Evolutionary conservation across 129 eudicot species (phyloP).

Genomic region (Artemisia argyi): DNA sequence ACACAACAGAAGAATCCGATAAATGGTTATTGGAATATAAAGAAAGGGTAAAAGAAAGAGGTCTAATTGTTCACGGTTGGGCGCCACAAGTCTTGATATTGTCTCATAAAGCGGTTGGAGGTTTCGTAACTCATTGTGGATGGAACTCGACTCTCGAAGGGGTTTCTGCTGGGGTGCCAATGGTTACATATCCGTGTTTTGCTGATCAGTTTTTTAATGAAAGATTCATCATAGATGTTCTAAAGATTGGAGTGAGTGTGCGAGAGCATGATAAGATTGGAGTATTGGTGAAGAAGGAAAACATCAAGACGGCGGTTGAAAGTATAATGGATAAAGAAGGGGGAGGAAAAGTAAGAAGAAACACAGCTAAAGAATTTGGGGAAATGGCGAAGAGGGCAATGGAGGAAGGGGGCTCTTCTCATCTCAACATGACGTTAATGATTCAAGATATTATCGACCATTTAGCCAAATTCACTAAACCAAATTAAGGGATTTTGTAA

Average conservation of each 20-base stretch:
- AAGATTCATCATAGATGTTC: conserved; percentile 40
- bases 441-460: conserved; percentile 32
- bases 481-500: neutral
- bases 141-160: conserved; percentile 86
- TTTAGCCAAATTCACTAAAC: conserved; percentile 7
- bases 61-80: conserved; percentile 65
- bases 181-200: conserved; percentile 59
- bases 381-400: conserved; percentile 52
- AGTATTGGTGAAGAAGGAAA: conserved; percentile 40
- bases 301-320: conserved; percentile 29
- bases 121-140: conserved; percentile 73
- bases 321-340: conserved; percentile 39
- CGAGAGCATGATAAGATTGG: conserved; percentile 42
- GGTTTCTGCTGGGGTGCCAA: conserved; percentile 55
- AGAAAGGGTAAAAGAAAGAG: conserved; percentile 50
- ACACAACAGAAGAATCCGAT: conserved; percentile 32
- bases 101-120: conserved; percentile 54
- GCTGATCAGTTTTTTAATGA: conserved; percentile 66
- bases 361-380: conserved; percentile 42
- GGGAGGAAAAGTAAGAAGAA: conserved; percentile 38
- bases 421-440: conserved; percentile 28
- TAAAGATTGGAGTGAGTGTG: conserved; percentile 45
- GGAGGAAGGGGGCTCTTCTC: conserved; percentile 49
- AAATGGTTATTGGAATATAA: conserved; percentile 44
- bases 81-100: conserved; percentile 72